Base-by-base conservation (phyloP, 2,329 filamentous ascomycete species). In the Cryphonectria parasitica region DNA sequence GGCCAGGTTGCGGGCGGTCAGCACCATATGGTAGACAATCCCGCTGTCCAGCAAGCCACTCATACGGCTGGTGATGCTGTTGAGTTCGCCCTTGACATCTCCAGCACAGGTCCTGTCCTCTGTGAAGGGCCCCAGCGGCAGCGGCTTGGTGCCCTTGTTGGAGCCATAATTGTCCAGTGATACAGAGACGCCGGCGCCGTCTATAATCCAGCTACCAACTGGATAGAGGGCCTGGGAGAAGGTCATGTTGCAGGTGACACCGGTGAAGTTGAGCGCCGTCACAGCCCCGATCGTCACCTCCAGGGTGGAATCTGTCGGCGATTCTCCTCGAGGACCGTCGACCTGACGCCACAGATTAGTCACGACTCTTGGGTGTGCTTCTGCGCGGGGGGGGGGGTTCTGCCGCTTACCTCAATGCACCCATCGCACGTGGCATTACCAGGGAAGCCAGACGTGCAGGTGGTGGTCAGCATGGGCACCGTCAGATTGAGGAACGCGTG, bases 61-160 rank as follows among this genome's bases (percentile, higher is more conserved):
- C 54, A 56, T 56, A 13, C 54, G 54, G 25, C 54, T 28, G 54
- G 54, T 56, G 54, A 56, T 56, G 54, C 25, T 56, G 54, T 56
- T 31, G 13, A 56, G 54, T 25, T 56, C 54, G n/a, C n/a, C 54
- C 28, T 56, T 56, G 54, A 56, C 25, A 2, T 28, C 25, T 6
- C 11, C 25, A 19, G 25, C 54, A 56, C 54, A 56, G 10, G 54
- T 56, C 2, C 13, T 56, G 54, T 56, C 54, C 25, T 17, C 54
- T 2, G 54, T 31, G 11, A 15, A 31, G 13, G 54, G 54, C 54
- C 54, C 54, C 5, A 56, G 54, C 1, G 25, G 2, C 3, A 56
- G 25, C 28, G 54, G 25, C 28, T 31, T 31, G 25, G 54, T 31
- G 54, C 28, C 25, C 28, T 56, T 56, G 28, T 56, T 56, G 54